Base-by-base conservation (phyloP, 257 asterid species). In the Vinca minor region DNA sequence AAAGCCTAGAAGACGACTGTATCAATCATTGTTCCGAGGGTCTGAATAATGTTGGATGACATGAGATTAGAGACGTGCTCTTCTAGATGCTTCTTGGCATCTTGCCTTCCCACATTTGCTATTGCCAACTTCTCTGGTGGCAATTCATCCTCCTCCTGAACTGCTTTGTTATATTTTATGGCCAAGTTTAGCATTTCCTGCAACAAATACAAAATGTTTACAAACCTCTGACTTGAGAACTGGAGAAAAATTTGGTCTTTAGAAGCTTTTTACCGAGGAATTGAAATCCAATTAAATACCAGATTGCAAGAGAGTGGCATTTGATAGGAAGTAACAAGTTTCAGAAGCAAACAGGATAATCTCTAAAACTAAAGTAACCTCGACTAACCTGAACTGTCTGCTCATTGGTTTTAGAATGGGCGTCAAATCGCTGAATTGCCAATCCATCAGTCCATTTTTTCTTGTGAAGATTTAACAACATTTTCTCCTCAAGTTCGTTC, bases 401-500 rank as follows among this genome's bases (percentile, higher is more conserved):
- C 81, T 93, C 99, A 62, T 93, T 93, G 57, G 99, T 89, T 80
- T 86, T 87, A 64, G 97, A 89, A 80, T 89, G 99, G 67, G 85
- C 39, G 68, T 93, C 99, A 75, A 93, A 93, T 53, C 88, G 82
- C 79, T 89, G 87, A 25, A 93, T 94, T 8, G 96, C 79, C 76
- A 89, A 78, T 45, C 96, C 96, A 77, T 89, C 96, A 1, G 97
- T 85, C 96, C 99, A 87, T 71, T 93, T 93, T 74, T 89, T 93
- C 83, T 89, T 89, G 78, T 89, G 96, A 69, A 93, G 97, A 73
- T 93, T 87, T 68, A 93, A 74, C 63, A 93, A 87, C 96, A 89
- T 93, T 83, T 87, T 89, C 84, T 93, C 99, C 82, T 93, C 99
- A 36, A 93, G 99, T 75, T 93, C 99, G 66, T 93, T 87, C 81